Percentiles rank a stretch among this genome's conserved stretches.
Conservation (phyloP, 352 stramenopile genomes). For the Phytophthora pisi region DNA sequence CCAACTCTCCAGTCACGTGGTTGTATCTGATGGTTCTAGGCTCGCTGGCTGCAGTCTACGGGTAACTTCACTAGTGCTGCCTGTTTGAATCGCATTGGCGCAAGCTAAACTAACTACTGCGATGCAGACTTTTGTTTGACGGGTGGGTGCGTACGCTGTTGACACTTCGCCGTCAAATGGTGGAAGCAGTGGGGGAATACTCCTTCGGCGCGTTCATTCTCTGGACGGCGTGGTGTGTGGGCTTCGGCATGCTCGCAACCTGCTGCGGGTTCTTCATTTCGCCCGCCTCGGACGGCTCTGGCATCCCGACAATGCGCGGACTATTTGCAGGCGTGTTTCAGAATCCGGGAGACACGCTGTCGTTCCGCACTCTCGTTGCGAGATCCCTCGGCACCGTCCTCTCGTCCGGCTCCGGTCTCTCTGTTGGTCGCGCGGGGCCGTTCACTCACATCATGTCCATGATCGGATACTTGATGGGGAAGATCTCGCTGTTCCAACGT, state of each 20-base stretch:
- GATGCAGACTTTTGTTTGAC: conserved; percentile 63
- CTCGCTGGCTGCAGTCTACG: conserved; percentile 61
- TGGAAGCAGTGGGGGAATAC: conserved; percentile 57
- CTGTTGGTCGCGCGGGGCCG: conserved; percentile 67
- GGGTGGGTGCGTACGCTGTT: conserved; percentile 67
- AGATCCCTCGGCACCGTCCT: conserved; percentile 72
- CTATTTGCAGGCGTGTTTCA: conserved; percentile 79
- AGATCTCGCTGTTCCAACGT: conserved; percentile 67
- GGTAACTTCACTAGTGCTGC: conserved; percentile 35
- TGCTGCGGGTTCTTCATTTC: conserved; percentile 62
- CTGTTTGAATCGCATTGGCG: not conserved
- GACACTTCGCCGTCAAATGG: conserved; percentile 49
- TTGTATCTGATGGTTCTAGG: conserved; percentile 74
- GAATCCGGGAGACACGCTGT: conserved; percentile 70
- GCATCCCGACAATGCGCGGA: conserved; percentile 75
- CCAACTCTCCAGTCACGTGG: conserved; percentile 85
- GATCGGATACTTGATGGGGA: conserved; percentile 72
- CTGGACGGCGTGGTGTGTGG: conserved; percentile 71
- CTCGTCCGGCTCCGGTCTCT: conserved; percentile 67
- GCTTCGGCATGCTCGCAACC: conserved; percentile 56
- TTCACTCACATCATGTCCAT: conserved; percentile 81
- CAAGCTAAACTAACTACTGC: not conserved
- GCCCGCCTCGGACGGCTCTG: conserved; percentile 66
- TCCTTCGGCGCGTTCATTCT: conserved; percentile 66
- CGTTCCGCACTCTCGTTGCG: conserved; percentile 66